Evolutionary conservation across 2,329 filamentous ascomycete species (phyloP), one percentile per base, ranked within the genome.

Genomic region (Clarireedia paspali): DNA sequence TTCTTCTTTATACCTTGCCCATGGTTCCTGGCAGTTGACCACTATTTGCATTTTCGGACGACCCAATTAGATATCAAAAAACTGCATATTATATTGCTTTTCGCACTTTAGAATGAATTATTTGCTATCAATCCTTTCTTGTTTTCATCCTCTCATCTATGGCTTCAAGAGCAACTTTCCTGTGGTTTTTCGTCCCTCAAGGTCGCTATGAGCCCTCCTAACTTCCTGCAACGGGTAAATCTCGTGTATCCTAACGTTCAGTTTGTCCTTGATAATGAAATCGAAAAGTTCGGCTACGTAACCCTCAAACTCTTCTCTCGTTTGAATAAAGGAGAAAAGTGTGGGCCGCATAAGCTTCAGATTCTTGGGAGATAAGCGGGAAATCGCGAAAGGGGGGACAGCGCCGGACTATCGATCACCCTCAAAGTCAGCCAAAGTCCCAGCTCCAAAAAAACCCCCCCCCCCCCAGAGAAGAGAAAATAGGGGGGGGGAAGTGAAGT

Each of bases 101-200:
- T 34, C 10, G 30, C 12, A 34, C 30, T 34, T 34, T 34, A 34
- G 30, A 34, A 14, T 14, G 30, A 34, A 34, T 34, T 15, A 42
- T 42, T 42, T 42, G 39, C 42, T 46, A 42, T 20, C n/a, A 14
- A 20, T 42, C 14, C 39, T 7, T 42, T 20, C 39, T n/a, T 17
- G 5, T 4, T n/a, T 42, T 20, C 15, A 42, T 17, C 15, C 10
- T n/a, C 17, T 20, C 39, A 42, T n/a, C 82, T 79, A 63, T n/a
- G 57, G 50, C 72, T 84, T 85, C 66, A 96, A 70, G 54, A 96
- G 70, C 60, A 95, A 71, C 75, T 96, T 96, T 20, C 91, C 91
- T 10, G 83, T 89, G 2, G 89, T 94, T 75, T 86, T 89, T 64
- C 91, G 78, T 39, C 88, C 81, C 72, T 95, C 88, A 44, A 96